Evolutionary conservation across 129 eudicot species (phyloP).

Genomic region (Rutidosis leptorrhynchoides): DNA sequence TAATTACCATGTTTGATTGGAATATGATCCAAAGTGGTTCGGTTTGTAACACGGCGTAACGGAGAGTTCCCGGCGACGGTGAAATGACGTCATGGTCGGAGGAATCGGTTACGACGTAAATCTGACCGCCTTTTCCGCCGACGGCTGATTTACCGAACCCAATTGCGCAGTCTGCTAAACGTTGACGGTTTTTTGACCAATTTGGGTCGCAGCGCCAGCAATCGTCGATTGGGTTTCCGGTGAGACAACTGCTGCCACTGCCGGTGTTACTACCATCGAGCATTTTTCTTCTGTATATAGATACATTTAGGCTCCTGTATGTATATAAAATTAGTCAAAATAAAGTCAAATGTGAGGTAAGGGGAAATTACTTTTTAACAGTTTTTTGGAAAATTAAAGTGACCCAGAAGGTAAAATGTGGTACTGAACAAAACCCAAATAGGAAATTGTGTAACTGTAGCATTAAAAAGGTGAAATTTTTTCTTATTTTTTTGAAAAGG

Average conservation of each 20-base stretch:
- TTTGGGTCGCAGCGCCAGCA: conserved; percentile 93
- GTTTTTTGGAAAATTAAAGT: neutral
- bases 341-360: neutral
- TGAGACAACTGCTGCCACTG: conserved; percentile 40
- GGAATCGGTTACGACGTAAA: conserved; percentile 78
- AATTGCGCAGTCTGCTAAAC: conserved; percentile 82
- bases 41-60: conserved; percentile 71
- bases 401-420: conserved; percentile 11
- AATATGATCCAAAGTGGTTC: conserved; percentile 90
- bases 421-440: conserved; percentile 31
- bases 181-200: conserved; percentile 74
- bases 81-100: conserved; percentile 75
- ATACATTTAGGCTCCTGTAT: conserved; percentile 65
- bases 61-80: conserved; percentile 91
- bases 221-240: conserved; percentile 97
- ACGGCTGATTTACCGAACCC: conserved; percentile 76
- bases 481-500: neutral
- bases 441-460: neutral
- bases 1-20: conserved; percentile 60
- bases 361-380: neutral
- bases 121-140: conserved; percentile 90
- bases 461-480: neutral
- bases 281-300: conserved; percentile 61
- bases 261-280: conserved; percentile 23
- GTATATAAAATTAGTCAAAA: neutral